phyloP scores from a whole-genome alignment of 2,329 filamentous ascomycete species.

The Eurotiales sp. region DNA sequence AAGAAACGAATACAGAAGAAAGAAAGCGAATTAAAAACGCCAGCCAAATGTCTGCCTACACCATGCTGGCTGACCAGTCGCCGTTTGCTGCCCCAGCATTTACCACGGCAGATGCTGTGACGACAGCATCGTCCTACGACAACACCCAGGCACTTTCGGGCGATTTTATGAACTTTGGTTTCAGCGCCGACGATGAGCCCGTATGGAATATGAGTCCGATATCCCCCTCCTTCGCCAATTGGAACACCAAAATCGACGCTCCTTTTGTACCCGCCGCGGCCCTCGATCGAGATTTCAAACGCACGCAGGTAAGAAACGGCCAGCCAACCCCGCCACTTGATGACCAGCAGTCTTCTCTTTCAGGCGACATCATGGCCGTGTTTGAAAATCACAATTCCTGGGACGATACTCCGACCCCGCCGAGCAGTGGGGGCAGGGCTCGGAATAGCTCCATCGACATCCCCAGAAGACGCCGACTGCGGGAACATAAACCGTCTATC shows the following conservation, averaged over 20 bases:
- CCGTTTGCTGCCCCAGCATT: slow-evolving; percentile 17
- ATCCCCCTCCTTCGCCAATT: slow-evolving; percentile 24
- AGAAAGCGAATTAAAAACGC: not conserved
- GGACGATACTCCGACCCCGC: slow-evolving; percentile 15
- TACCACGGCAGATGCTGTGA: slow-evolving; percentile 16
- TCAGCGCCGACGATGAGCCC: slow-evolving; percentile 27
- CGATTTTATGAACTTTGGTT: slow-evolving; percentile 27
- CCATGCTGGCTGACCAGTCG: slow-evolving; percentile 21
- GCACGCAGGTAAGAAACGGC: slow-evolving; percentile 35
- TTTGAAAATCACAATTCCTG: slow-evolving; percentile 11
- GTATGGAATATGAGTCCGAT: slow-evolving; percentile 30
- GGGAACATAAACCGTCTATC: slow-evolving; percentile 16
- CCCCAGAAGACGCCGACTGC: slow-evolving; percentile 21
- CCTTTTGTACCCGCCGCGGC: slow-evolving; percentile 22
- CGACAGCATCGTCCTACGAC: slow-evolving; percentile 18
- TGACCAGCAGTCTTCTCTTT: slow-evolving; percentile 19
- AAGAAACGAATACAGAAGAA: no score
- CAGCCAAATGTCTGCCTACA: slow-evolving; percentile 21
- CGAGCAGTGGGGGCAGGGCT: slow-evolving; percentile 9
- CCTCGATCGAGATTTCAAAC: slow-evolving; percentile 30
- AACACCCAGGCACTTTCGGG: slow-evolving; percentile 21
- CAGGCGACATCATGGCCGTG: slow-evolving; percentile 1
- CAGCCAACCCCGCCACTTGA: slow-evolving; percentile 36
- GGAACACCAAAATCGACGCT: slow-evolving; percentile 26
- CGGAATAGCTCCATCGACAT: slow-evolving; percentile 10